A percentile compares a stretch with the other conserved stretches of the same genome.
These are phyloP conservation scores for Dipteronia dyeriana DNA, from an alignment of 345 rosid genomes.

Conservation along the genomic window DNA sequence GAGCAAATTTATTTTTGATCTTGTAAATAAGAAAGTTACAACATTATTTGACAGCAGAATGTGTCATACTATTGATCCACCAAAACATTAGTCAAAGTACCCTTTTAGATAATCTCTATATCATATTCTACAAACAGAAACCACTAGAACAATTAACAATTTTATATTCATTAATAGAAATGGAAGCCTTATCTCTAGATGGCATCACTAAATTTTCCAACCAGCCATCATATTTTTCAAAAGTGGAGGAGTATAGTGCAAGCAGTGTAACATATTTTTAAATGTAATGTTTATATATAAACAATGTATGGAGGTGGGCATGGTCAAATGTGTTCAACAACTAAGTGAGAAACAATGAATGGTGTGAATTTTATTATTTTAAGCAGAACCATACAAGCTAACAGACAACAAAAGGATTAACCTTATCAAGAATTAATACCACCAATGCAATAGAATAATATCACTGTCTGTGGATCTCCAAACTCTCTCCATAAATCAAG, in stretches of 20 bases:
- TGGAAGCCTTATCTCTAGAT: background rate
- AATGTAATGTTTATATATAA: too few relatives aligned
- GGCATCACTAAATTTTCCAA: too few relatives aligned
- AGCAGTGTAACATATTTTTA: background rate
- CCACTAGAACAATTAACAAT: background rate
- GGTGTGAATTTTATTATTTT: constrained; percentile 8
- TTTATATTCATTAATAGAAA: background rate
- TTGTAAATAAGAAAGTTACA: too few relatives aligned
- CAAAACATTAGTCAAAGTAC: background rate
- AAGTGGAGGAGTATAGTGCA: background rate
- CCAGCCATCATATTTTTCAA: background rate
- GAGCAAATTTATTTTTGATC: background rate
- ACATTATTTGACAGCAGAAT: background rate
- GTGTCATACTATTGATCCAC: too few relatives aligned
- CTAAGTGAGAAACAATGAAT: background rate
- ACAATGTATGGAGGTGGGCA: background rate
- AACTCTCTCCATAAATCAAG: constrained; percentile 27
- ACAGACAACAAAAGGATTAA: too few relatives aligned
- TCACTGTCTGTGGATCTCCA: constrained; percentile 24
- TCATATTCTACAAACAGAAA: background rate
- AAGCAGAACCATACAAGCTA: background rate
- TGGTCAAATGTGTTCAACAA: background rate
- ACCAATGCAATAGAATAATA: constrained; percentile 11
- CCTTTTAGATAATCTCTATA: background rate
- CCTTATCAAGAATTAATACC: constrained; percentile 7